Conservation (phyloP, 805 yeast species). For the Tetrapisispora fleetii region DNA sequence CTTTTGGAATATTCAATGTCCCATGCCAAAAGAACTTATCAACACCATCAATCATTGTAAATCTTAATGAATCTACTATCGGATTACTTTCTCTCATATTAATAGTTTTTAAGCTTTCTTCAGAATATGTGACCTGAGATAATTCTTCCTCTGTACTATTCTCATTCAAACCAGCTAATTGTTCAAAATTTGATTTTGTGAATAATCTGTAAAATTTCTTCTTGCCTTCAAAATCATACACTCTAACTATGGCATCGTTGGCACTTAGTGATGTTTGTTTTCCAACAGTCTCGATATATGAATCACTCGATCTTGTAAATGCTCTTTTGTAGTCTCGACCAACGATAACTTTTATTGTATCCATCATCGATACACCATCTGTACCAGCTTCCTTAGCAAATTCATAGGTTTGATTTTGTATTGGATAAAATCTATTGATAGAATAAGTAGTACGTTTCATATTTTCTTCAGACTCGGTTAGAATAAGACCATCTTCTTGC, state of each 20-base stretch:
- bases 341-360: constrained; percentile 37
- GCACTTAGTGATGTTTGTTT: constrained; percentile 21
- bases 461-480: constrained; percentile 12
- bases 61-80: constrained; percentile 22
- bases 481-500: constrained; percentile 19
- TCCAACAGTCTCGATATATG: constrained; percentile 34
- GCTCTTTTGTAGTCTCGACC: constrained; percentile 49
- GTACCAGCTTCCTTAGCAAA: constrained; percentile 33
- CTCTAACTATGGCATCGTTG: constrained; percentile 40
- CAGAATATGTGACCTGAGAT: background rate
- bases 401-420: constrained; percentile 54
- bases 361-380: constrained; percentile 53
- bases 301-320: constrained; percentile 42
- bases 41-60: constrained; percentile 11
- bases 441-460: constrained; percentile 8
- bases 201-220: constrained; percentile 61
- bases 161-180: constrained; percentile 17
- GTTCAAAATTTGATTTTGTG: constrained; percentile 34
- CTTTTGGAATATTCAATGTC: constrained; percentile 15
- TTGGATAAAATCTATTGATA: constrained; percentile 49
- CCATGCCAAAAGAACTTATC: constrained; percentile 29
- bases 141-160: background rate
- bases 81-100: constrained; percentile 20
- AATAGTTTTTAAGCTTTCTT: constrained; percentile 10
- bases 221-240: constrained; percentile 66